Conservation (phyloP, 2,329 filamentous ascomycete genomes). For the Davidsoniella australis region DNA sequence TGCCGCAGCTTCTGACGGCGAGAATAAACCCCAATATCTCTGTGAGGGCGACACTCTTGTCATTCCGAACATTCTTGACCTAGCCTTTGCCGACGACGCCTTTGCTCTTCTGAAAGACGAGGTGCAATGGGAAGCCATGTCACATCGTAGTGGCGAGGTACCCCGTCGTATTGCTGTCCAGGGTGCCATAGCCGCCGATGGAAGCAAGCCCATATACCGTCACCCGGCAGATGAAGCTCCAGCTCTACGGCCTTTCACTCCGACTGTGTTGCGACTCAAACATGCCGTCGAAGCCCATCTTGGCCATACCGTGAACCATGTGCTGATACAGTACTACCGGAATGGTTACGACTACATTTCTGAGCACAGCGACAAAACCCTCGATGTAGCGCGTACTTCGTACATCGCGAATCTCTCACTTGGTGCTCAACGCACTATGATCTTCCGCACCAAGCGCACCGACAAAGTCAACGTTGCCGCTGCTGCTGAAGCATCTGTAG, state of each 20-base stretch:
- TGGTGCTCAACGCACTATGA: constrained; percentile 83
- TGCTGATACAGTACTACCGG: constrained; percentile 85
- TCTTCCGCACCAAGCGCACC: constrained; percentile 63
- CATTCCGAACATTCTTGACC: constrained; percentile 50
- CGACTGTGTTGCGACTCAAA: constrained; percentile 52
- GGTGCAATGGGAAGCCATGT: constrained; percentile 81
- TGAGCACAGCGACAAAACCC: constrained; percentile 91
- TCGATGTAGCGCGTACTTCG: constrained; percentile 68
- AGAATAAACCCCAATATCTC: constrained; percentile 22
- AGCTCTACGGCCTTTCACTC: constrained; percentile 57
- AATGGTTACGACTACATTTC: constrained; percentile 79
- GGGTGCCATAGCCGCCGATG: constrained; percentile 50
- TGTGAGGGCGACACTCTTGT: constrained; percentile 72
- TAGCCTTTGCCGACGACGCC: constrained; percentile 34
- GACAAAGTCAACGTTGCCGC: constrained; percentile 18
- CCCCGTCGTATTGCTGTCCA: constrained; percentile 84
- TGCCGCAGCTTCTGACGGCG: too few relatives aligned
- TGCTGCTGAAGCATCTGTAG: constrained; percentile 13
- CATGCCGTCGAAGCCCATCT: constrained; percentile 51
- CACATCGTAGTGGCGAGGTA: constrained; percentile 78
- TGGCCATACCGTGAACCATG: constrained; percentile 76
- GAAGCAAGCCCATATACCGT: constrained; percentile 75
- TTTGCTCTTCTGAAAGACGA: constrained; percentile 59
- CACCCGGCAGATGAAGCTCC: constrained; percentile 84
- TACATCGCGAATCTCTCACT: constrained; percentile 86